phyloP scores from a whole-genome alignment of 2,329 filamentous ascomycete species.

The Alternaria angustiovoidea region DNA sequence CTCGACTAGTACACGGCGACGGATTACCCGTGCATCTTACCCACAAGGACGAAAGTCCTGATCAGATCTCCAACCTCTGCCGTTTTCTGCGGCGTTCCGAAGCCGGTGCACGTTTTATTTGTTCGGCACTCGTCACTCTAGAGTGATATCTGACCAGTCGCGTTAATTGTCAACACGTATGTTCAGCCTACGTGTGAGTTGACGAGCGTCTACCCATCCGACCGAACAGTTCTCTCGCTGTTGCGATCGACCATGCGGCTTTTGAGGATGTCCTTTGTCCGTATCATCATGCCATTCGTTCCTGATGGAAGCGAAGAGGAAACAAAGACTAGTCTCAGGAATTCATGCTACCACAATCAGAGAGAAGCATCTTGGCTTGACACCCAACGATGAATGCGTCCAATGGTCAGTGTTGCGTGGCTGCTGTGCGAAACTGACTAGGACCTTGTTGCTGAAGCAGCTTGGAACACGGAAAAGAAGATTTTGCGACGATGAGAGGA shows the following conservation, averaged over 20 bases:
- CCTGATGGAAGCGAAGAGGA: conserved; percentile 68
- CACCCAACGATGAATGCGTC: conserved; percentile 25
- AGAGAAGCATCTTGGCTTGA: conserved; percentile 61
- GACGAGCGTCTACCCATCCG: conserved; percentile 64
- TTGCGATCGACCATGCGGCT: conserved; percentile 69
- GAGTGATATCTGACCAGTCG: conserved; percentile 67
- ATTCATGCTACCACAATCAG: conserved; percentile 82
- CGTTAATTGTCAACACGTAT: conserved; percentile 70
- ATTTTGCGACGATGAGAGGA: conserved; percentile 17
- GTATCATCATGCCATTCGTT: conserved; percentile 71
- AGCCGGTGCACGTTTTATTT: conserved; percentile 59
- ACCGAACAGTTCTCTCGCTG: conserved; percentile 31
- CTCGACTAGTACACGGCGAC: conserved; percentile 26
- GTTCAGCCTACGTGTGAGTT: conserved; percentile 60
- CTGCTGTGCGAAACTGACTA: conserved; percentile 38
- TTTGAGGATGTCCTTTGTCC: conserved; percentile 98
- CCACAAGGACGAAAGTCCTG: conserved; percentile 48
- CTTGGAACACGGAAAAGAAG: conserved; percentile 23
- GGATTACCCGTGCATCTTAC: conserved; percentile 61
- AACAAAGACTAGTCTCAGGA: conserved; percentile 94
- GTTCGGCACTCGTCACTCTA: conserved; percentile 58
- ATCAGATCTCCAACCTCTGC: conserved; percentile 56
- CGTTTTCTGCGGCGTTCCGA: conserved; percentile 48
- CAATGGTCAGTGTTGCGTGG: conserved; percentile 22
- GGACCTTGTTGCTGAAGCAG: conserved; percentile 26